A percentile compares a stretch with the other conserved stretches of the same genome.
phyloP scores from a whole-genome alignment of 495 filamentous ascomycete genomes.

The Penicillium parvum region DNA sequence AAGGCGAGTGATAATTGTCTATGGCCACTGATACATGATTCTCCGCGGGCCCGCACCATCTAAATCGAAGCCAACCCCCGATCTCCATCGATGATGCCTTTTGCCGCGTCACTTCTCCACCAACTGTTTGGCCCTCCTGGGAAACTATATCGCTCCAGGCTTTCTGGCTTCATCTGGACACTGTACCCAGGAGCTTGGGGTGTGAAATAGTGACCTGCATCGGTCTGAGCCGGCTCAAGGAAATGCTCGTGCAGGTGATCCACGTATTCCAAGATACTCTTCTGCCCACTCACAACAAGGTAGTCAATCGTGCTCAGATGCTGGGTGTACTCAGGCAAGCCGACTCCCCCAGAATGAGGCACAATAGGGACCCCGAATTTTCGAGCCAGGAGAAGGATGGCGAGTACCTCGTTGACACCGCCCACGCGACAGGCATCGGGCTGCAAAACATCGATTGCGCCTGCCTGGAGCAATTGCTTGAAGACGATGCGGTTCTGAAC shows the following conservation, averaged over 20 bases:
- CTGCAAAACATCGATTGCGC: conserved; percentile 71
- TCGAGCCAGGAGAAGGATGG: conserved; percentile 70
- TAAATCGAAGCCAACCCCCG: background rate
- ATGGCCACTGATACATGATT: no score
- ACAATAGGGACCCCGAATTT: conserved; percentile 71
- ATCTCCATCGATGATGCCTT: background rate
- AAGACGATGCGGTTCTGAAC: conserved; percentile 78
- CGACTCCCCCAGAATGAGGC: conserved; percentile 74
- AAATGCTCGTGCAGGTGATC: conserved; percentile 81
- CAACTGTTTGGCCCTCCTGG: conserved; percentile 7
- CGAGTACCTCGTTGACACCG: conserved; percentile 74
- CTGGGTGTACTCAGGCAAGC: conserved; percentile 75
- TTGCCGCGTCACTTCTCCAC: background rate
- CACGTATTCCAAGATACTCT: conserved; percentile 71
- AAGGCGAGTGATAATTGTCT: no score
- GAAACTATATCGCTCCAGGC: background rate
- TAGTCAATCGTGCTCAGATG: conserved; percentile 80
- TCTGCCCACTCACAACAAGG: conserved; percentile 64
- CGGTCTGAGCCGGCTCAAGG: conserved; percentile 61
- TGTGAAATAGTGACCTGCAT: conserved; percentile 69
- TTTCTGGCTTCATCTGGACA: conserved; percentile 1
- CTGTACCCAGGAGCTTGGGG: conserved; percentile 63
- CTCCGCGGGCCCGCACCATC: no score
- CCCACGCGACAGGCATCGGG: conserved; percentile 76
- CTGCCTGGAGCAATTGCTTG: conserved; percentile 66